phyloP scores from a whole-genome alignment of 2,329 filamentous ascomycete genomes.

The Alternaria incomplexa region DNA sequence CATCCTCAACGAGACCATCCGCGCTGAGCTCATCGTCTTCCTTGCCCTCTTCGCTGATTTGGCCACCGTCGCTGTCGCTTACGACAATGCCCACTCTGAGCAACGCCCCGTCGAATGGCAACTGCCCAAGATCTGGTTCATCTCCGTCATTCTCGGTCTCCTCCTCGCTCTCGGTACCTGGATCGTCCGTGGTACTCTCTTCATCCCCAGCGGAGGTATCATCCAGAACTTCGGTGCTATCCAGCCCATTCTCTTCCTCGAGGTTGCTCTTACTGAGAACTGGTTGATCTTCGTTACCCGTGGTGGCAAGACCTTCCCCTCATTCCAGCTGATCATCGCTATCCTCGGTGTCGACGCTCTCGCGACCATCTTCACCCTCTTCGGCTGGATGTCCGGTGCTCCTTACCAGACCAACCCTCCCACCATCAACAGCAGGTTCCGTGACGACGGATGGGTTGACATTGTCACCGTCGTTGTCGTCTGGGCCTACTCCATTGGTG shows the following conservation, averaged over 20 bases:
- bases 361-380: constrained; percentile 75
- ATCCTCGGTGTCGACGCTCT: constrained; percentile 75
- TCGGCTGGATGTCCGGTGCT: constrained; percentile 72
- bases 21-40: constrained; percentile 76
- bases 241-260: constrained; percentile 69
- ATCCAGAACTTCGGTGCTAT: constrained; percentile 77
- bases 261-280: constrained; percentile 60
- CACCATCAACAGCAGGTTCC: constrained; percentile 47
- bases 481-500: constrained; percentile 71
- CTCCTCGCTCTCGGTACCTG: constrained; percentile 74
- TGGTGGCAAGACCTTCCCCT: constrained; percentile 73
- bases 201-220: constrained; percentile 72
- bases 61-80: constrained; percentile 78
- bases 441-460: constrained; percentile 61
- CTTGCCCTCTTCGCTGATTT: constrained; percentile 80
- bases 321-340: constrained; percentile 74
- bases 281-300: constrained; percentile 63
- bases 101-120: constrained; percentile 80
- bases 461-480: constrained; percentile 70
- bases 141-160: constrained; percentile 70
- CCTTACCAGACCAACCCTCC: constrained; percentile 51
- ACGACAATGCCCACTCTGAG: constrained; percentile 80
- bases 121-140: constrained; percentile 81
- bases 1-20: constrained; percentile 78
- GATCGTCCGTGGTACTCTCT: constrained; percentile 74